Evolutionary conservation across 305 asterid species (phyloP).

Genomic region (Solanum hybrid): DNA sequence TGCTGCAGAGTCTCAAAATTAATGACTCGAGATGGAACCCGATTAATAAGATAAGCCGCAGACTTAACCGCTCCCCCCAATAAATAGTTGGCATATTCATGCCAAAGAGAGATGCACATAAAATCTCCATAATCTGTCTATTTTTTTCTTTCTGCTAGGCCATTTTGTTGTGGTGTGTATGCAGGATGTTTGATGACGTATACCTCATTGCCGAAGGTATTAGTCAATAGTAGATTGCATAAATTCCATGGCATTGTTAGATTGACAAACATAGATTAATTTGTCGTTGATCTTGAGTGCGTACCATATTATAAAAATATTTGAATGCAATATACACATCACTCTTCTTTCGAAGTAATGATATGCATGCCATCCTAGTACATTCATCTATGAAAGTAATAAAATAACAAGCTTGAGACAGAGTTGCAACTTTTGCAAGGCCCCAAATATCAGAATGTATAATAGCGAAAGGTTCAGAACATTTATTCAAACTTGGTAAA

Average conservation of each 20-base stretch:
- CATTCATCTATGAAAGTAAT: background rate
- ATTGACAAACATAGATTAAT: background rate
- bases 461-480: background rate
- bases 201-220: background rate
- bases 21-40: background rate
- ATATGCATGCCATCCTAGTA: background rate
- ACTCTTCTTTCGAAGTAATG: background rate
- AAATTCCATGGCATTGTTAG: background rate
- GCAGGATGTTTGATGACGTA: background rate
- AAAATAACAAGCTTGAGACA: background rate
- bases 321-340: background rate
- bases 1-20: too few relatives aligned
- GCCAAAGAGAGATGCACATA: background rate
- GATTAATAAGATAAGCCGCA: background rate
- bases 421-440: too few relatives aligned
- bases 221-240: background rate
- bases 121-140: background rate
- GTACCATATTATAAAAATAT: background rate
- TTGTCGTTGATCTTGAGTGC: background rate
- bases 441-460: too few relatives aligned
- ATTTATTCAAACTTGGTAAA: background rate
- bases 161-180: background rate
- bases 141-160: background rate
- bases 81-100: background rate
- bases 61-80: background rate